A percentile compares a stretch with the other conserved stretches of the same genome.
These are phyloP conservation scores for Phoma herbarum DNA, from an alignment of 2,329 filamentous ascomycete genomes.

Conservation along the genomic window DNA sequence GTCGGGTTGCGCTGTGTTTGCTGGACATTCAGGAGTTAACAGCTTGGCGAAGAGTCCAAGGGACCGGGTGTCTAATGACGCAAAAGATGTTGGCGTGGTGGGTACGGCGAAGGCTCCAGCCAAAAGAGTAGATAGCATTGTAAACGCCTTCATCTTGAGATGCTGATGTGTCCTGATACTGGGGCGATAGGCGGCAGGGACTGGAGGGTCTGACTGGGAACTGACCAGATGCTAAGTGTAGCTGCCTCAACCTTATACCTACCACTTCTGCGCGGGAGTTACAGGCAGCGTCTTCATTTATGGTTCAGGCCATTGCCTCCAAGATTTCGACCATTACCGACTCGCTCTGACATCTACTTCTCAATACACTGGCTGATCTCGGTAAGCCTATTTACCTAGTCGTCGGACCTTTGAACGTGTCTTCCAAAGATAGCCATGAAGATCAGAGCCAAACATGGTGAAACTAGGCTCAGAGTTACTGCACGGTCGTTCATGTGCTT, in stretches of 20 bases:
- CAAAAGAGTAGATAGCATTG: conserved; percentile 47
- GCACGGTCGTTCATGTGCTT: neutral
- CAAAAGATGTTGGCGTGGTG: conserved; percentile 26
- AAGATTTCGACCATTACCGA: neutral
- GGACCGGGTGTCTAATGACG: conserved; percentile 34
- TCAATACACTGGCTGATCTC: neutral
- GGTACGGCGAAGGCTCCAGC: conserved; percentile 50
- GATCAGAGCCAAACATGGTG: neutral
- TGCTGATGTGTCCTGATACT: neutral
- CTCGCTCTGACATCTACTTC: neutral
- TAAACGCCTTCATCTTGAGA: conserved; percentile 38
- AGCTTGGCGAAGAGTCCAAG: conserved; percentile 20
- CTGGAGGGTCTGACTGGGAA: no score
- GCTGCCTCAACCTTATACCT: conserved; percentile 1
- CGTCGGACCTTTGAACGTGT: neutral
- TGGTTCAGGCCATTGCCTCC: neutral
- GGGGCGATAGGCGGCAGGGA: neutral
- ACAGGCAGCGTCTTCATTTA: neutral
- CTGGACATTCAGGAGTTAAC: conserved; percentile 21
- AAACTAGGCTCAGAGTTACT: neutral
- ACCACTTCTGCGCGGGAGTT: neutral
- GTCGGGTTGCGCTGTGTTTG: conserved; percentile 32
- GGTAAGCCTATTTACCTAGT: neutral
- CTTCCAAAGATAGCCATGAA: conserved; percentile 4
- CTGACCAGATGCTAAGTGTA: no score